Evolutionary conservation across 2,329 filamentous ascomycete genomes (phyloP), one percentile per base, ranked within the genome.

Genomic region (Verticillium nonalfalfae): DNA sequence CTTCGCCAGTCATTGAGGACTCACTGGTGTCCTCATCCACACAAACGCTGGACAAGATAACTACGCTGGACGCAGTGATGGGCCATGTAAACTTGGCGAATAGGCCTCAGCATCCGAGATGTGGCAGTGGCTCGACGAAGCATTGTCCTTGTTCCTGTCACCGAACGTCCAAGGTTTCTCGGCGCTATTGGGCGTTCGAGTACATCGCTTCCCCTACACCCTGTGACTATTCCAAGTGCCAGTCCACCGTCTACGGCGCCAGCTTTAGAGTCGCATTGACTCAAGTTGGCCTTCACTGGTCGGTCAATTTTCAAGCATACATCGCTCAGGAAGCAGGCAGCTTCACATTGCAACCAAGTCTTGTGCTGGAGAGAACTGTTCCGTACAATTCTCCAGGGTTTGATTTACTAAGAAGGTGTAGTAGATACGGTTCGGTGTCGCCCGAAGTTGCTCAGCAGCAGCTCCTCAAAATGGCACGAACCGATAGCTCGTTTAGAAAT

Each of bases 141-240:
- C 33, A 10, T n/a, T 62, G 61, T 10, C 45, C 58, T 2, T 62
- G 59, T 40, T 13, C 4, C 9, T 60, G 59, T 1, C 61, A 62
- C 1, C 61, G 2, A 10, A 58, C 36, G 7, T 13, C 15, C 9
- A 55, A 13, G 7, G 40, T 56, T 1, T 39, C 15, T 13, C 21
- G 59, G 7, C 61, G 61, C 1, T 60, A 60, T 3, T 62, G 61
- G 61, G 55, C 61, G 7, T 33, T 62, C 18, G 61, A 62, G n/a
- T 60, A 60, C 36, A 58, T 40, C 1, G 35, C 35, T 18, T 55
- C 0, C 18, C 31, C 36, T 15, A 58, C 3, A 50, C 54, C 9
- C 1, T 62, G 61, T 21, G 45, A 62, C 7, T 7, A 21, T 9
- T 6, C n/a, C 6, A 35, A 35, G 2, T 62, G 61, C 3, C 35